Evolutionary conservation across 2,329 filamentous ascomycete genomes (phyloP).

Genomic region (Venturia oleaginea): DNA sequence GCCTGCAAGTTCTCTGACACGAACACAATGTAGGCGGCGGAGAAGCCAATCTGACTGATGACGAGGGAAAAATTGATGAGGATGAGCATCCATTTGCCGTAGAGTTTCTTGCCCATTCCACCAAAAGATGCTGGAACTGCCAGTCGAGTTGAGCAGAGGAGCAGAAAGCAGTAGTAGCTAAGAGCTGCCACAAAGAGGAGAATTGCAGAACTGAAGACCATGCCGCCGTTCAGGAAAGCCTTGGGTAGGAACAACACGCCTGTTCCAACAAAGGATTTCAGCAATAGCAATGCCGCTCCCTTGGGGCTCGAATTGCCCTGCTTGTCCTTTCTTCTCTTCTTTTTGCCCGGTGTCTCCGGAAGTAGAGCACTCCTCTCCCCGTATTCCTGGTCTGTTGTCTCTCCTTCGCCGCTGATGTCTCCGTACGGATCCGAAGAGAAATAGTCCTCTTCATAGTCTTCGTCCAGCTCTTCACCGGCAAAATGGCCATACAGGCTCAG

Average conservation of each 20-base stretch:
- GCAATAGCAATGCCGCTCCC: conserved; percentile 72
- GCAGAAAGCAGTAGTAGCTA: conserved; percentile 95
- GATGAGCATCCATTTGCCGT: conserved; percentile 80
- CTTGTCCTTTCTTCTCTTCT: conserved; percentile 66
- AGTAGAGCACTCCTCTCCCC: conserved; percentile 82
- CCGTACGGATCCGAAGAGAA: conserved; percentile 71
- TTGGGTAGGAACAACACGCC: conserved; percentile 88
- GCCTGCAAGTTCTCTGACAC: conserved; percentile 93
- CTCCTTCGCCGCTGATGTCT: conserved; percentile 33
- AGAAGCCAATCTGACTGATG: conserved; percentile 89
- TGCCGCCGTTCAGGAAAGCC: conserved; percentile 91
- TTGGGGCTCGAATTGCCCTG: conserved; percentile 65
- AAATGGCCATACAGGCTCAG: conserved; percentile 94
- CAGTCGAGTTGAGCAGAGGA: conserved; percentile 78
- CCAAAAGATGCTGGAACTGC: conserved; percentile 91
- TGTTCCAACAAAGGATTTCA: conserved; percentile 97
- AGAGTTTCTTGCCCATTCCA: conserved; percentile 88
- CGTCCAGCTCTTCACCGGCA: conserved; percentile 90
- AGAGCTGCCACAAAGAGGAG: conserved; percentile 76
- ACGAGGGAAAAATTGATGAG: conserved; percentile 89
- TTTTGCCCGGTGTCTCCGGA: conserved; percentile 46
- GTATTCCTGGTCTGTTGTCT: conserved; percentile 54
- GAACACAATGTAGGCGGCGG: conserved; percentile 93
- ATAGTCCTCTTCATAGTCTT: conserved; percentile 79
- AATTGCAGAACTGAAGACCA: conserved; percentile 91